Evolutionary conservation across 192 early-diverging fungal genomes (phyloP), one percentile per base, ranked within the genome.

Genomic region (Funneliformis geosporum): DNA sequence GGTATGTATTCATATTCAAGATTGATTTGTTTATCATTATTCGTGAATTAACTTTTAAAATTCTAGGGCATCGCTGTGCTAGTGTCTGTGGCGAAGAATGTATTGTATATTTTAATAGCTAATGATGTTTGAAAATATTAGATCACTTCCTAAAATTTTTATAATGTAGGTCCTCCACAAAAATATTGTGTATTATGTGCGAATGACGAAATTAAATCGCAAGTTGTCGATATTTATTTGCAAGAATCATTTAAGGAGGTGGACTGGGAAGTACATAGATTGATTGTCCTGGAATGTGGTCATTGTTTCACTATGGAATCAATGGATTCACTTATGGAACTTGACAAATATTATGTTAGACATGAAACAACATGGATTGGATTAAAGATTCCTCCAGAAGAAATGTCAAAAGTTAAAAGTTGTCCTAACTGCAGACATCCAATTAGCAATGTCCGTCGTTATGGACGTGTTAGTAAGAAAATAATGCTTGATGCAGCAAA

Each of bases 281-380:
- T 90, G 43, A 59, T 91, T 23, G 80, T 84, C 5, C 80, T 88
- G 21, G 40, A 71, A 2, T 91, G 90, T 61, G 84, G 85, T 10
- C 90, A 90, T 61, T 76, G 81, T 4, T 82, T 86, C 46, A 89
- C 88, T 10, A 83, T 88, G 79, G 67, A 80, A 11, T 87, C 80
- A 12, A 40, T 91, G 67, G 90, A 91, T 65, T 87, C 85, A 2
- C 80, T 83, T 61, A 81, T 89, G 78, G 80, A 80, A 25, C 75
- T 89, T 73, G 11, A 46, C 18, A 8, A 68, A 7, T 88, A 87
- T 61, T 91, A 90, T 6, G 50, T 55, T 65, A 18, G 23, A 5
- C 70, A 64, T 4, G 62, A 8, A 9, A 78, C 78, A 21, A 14
- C 25, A 0, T 82, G 61, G 60, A 18, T 43, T 72, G 71, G 23